phyloP scores from a whole-genome alignment of 139 green algal species.

The Asterochloris sp. region DNA sequence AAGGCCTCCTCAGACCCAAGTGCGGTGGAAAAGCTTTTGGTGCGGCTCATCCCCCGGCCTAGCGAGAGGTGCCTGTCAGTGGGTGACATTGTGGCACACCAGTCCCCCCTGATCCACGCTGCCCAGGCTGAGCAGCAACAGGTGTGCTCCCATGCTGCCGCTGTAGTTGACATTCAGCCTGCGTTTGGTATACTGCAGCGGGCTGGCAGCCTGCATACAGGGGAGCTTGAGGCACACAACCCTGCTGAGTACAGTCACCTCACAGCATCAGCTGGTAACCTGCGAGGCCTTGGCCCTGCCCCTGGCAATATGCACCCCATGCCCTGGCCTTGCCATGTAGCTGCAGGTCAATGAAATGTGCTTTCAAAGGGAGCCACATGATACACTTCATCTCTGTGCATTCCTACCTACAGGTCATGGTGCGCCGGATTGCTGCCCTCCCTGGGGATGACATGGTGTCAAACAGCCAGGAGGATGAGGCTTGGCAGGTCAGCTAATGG shows the following conservation, averaged over 20 bases:
- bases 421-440: constrained; percentile 72
- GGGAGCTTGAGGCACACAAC: no score
- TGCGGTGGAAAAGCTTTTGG: constrained; percentile 50
- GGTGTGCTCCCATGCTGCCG: not conserved
- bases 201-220: no score
- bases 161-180: not conserved
- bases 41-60: constrained; percentile 57
- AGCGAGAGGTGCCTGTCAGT: constrained; percentile 31
- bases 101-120: constrained; percentile 18
- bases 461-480: constrained; percentile 18
- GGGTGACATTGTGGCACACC: constrained; percentile 67
- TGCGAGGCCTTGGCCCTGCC: no score
- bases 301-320: no score
- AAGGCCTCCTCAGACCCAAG: constrained; percentile 18
- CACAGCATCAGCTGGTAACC: no score
- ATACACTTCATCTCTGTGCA: no score
- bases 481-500: not conserved
- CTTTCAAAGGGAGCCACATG: no score
- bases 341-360: no score
- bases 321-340: no score
- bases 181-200: no score
- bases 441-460: constrained; percentile 68
- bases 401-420: constrained; percentile 35
- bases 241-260: no score
- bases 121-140: constrained; percentile 12